Conservation (phyloP, 306 rosid species). For the Begonia fuchsioides region DNA sequence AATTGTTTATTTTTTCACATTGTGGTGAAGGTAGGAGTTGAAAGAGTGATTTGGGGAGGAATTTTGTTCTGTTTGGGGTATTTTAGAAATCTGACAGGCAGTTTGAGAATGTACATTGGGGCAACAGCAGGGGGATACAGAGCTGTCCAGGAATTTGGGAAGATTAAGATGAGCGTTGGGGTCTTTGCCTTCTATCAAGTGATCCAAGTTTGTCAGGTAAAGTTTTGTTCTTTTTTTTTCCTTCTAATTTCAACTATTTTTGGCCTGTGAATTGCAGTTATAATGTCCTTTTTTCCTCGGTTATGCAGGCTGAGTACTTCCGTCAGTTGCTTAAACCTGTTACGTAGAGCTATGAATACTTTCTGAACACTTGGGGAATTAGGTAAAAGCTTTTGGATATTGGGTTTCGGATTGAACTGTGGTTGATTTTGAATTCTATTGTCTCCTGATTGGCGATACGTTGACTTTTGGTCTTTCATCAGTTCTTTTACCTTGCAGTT, state of each 20-base stretch:
- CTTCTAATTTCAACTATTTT: background rate
- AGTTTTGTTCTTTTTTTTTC: no score
- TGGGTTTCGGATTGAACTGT: constrained; percentile 36
- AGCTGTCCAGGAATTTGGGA: constrained; percentile 55
- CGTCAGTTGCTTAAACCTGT: constrained; percentile 98
- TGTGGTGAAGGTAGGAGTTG: constrained; percentile 21
- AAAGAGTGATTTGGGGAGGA: constrained; percentile 13
- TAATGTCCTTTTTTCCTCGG: constrained; percentile 4
- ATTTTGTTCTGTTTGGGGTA: constrained; percentile 11
- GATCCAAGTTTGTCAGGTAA: constrained; percentile 95
- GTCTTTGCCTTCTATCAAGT: constrained; percentile 60
- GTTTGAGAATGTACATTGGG: constrained; percentile 73
- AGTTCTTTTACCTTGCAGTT: background rate
- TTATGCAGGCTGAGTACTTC: constrained; percentile 79
- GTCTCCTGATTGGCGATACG: no score
- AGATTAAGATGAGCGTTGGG: constrained; percentile 84
- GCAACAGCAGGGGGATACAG: constrained; percentile 38
- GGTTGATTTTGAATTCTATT: constrained; percentile 25
- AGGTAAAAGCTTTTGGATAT: constrained; percentile 3
- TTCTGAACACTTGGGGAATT: no score
- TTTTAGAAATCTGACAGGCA: constrained; percentile 22
- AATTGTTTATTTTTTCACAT: constrained; percentile 6
- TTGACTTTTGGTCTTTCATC: constrained; percentile 13
- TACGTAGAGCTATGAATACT: constrained; percentile 50
- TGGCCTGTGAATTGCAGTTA: constrained; percentile 1